These are phyloP conservation scores for Pythium grandisporangium DNA, from an alignment of 352 stramenopile species.

Conservation along the genomic window DNA sequence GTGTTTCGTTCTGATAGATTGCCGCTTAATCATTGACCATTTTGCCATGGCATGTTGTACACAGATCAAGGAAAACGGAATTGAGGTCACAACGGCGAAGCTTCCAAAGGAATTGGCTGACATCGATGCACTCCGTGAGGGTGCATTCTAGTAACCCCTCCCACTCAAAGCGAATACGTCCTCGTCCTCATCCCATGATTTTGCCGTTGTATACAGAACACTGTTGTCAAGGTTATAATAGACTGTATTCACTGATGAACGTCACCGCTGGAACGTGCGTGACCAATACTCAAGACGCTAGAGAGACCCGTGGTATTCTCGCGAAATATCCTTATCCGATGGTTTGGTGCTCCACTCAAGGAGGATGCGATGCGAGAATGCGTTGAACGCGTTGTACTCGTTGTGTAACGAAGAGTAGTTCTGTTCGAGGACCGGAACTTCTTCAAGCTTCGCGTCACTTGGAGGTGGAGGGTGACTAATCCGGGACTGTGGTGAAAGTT, in stretches of 20 bases:
- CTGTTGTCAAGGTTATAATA: too few relatives aligned
- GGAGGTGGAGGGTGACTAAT: too few relatives aligned
- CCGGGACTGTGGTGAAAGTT: too few relatives aligned
- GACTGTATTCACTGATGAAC: too few relatives aligned
- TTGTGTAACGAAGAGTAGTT: conserved; percentile 10
- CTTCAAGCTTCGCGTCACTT: too few relatives aligned
- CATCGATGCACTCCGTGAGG: conserved; percentile 56
- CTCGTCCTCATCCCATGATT: background rate
- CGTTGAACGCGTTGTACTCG: conserved; percentile 38
- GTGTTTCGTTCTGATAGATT: too few relatives aligned
- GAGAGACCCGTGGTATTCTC: too few relatives aligned
- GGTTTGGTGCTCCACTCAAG: conserved; percentile 30
- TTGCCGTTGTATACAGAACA: background rate
- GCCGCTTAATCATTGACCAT: too few relatives aligned
- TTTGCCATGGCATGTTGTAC: too few relatives aligned
- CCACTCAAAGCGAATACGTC: background rate
- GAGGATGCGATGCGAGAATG: conserved; percentile 31
- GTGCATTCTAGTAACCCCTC: background rate
- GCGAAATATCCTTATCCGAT: conserved; percentile 6
- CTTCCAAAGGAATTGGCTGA: conserved; percentile 63
- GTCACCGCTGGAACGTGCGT: too few relatives aligned
- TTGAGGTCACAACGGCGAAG: conserved; percentile 61
- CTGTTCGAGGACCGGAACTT: background rate
- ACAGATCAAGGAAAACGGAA: conserved; percentile 65
- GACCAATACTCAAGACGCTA: too few relatives aligned